Evolutionary conservation across 352 stramenopile species (phyloP), one percentile per base, ranked within the genome.

Genomic region (Phytopythium kandeliae): DNA sequence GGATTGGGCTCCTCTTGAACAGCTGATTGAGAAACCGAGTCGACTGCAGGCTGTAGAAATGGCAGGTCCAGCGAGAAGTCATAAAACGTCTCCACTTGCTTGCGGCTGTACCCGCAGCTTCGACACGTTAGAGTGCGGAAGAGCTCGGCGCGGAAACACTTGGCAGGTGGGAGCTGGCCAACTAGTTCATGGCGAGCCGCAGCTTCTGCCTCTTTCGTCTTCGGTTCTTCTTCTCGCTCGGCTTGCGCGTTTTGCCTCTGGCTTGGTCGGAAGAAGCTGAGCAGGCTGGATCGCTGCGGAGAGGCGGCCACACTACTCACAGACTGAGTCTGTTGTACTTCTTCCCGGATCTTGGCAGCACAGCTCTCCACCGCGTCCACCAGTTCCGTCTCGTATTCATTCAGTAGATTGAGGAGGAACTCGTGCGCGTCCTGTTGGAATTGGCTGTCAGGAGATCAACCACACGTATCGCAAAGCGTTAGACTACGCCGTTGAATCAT

Each of bases 391-490:
- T 95, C 85, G 59, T 89, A 90, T 42, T 93, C 85, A 5, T 77
- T 88, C 44, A 95, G 68, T 10, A 95, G 36, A 36, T 88, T 86
- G 17, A 93, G 65, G 48, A 95, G 57, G 55, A 95, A 95, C 49
- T 95, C 85, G 49, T 95, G 85, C 2, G 85, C 85, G 41, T 95
- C 85, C 64, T 95, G 85, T 52, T 95, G 85, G 43, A 82, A 74
- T 54, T 89, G 78, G 9, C 84, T 92, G 54, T 24, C 19, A 24
- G 1, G 35, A 4, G 8, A 45, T 11, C 28, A 58, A 30, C 1
- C 50, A 55, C 3, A 54, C 33, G 22, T 11, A 35, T 19, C 57
- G 2, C 11, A 50, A 21, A 70, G 26, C 41, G 17, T 51, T 54
- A 10, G 11, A 38, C 67, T 54, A 57, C 7, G 42, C 12, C 50